Base-by-base conservation (phyloP, 441 rosid genomes). In the Cnidoscolus chayamansa region DNA sequence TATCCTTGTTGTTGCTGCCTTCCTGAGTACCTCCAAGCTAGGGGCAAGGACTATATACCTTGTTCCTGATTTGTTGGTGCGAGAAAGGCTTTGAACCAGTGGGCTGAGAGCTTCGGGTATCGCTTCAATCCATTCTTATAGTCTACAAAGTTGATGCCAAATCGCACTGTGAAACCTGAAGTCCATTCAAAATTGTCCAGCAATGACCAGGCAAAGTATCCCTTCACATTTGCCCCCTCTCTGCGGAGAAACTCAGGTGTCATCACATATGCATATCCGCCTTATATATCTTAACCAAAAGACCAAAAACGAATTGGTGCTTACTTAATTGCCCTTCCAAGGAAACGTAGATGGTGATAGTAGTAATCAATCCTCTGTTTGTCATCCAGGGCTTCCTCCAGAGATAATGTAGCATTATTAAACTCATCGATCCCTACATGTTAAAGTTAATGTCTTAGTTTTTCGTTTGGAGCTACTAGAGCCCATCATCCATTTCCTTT, bases 81-180 rank as follows among this genome's bases (percentile, higher is more conserved):
- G 32, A 59, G 31, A 35, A 59, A 62, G 20, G 53, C 69, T 65
- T 82, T 75, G 63, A 78, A 76, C 84, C 85, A 82, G 5, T 30
- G 58, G 25, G 76, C 84, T 0, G 85, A 84, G n/a, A 80, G 70
- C 70, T 84, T 82, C 19, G 81, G 84, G 50, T 80, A 75, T 58
- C 84, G 76, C 68, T 77, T 75, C 4, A 82, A 76, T 59, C 75
- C 78, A 13, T 82, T 50, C 69, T 78, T 51, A 67, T 61, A 80
- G 66, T 84, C 87, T 53, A 84, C 78, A 54, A 78, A 84, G 62
- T 65, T 70, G 65, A 82, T 76, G 58, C 87, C 85, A 74, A 84
- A 82, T 56, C 85, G 72, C 7, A 77, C 78, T 0, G 80, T 72
- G 53, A 76, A 82, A 54, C 83, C 87, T 54, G 71, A 35, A 13